A percentile compares a stretch with the other conserved stretches of the same genome.
These are phyloP conservation scores for Vitis hybrid DNA, from an alignment of 177 flowering plant genomes.

Conservation along the genomic window DNA sequence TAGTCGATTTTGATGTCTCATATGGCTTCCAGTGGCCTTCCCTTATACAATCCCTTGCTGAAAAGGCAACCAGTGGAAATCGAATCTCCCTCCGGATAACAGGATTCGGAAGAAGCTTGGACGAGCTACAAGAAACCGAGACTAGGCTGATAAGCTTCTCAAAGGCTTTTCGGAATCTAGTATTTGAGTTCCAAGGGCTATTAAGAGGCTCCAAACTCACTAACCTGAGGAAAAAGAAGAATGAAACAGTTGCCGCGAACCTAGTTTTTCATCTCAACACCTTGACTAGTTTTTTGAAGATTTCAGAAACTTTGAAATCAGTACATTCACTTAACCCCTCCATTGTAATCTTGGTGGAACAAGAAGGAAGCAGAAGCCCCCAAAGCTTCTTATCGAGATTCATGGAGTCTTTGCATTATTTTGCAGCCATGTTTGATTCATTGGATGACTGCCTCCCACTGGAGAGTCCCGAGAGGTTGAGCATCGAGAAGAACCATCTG, in stretches of 20 bases:
- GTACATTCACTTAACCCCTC: conserved; percentile 48
- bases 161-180: conserved; percentile 43
- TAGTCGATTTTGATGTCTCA: conserved; percentile 62
- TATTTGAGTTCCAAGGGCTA: conserved; percentile 56
- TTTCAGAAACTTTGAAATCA: conserved; percentile 45
- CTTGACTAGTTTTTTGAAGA: conserved; percentile 25
- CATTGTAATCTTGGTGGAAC: conserved; percentile 52
- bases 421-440: conserved; percentile 76
- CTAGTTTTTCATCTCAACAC: conserved; percentile 52
- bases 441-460: conserved; percentile 65
- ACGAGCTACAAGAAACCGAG: conserved; percentile 62
- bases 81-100: conserved; percentile 47
- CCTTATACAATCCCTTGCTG: conserved; percentile 71
- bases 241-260: conserved; percentile 68
- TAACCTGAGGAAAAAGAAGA: conserved; percentile 33
- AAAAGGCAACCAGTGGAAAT: conserved; percentile 42
- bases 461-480: conserved; percentile 54
- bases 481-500: conserved; percentile 64
- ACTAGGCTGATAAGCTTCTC: conserved; percentile 53
- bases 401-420: conserved; percentile 70
- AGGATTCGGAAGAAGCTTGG: conserved; percentile 48
- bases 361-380: conserved; percentile 49
- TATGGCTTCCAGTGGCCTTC: conserved; percentile 89
- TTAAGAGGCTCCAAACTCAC: conserved; percentile 37
- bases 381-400: conserved; percentile 58